Percentiles rank a stretch among this genome's conserved stretches.
phyloP scores from a whole-genome alignment of 1,284 basidiomycete genomes.

The Ustilago xerochloae region DNA sequence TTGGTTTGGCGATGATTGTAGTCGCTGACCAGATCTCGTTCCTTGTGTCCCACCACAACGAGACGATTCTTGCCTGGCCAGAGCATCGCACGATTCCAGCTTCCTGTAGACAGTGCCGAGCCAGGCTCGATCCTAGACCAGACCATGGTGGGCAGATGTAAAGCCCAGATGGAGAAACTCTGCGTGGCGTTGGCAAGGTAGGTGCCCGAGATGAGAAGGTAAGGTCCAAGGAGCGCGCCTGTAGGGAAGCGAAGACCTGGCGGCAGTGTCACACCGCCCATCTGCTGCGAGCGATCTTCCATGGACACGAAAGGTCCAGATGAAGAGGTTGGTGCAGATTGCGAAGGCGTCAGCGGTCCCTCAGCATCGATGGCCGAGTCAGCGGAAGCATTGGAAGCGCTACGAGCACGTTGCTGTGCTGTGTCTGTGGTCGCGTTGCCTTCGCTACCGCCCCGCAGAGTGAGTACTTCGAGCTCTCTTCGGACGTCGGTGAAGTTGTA shows the following conservation, averaged over 20 bases:
- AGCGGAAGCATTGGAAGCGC: slow-evolving; percentile 33
- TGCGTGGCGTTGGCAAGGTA: slow-evolving; percentile 65
- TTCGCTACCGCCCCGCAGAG: slow-evolving; percentile 14
- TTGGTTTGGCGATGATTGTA: slow-evolving; percentile 66
- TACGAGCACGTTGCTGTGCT: slow-evolving; percentile 18
- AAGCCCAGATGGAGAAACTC: slow-evolving; percentile 62
- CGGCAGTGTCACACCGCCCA: slow-evolving; percentile 59
- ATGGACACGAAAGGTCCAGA: slow-evolving; percentile 34
- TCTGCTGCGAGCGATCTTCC: slow-evolving; percentile 50
- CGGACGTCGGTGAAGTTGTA: slow-evolving; percentile 65
- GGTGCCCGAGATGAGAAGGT: slow-evolving; percentile 62
- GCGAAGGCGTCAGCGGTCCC: slow-evolving; percentile 28
- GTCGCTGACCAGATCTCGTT: slow-evolving; percentile 61
- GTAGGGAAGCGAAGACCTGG: slow-evolving; percentile 64
- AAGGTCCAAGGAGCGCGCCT: slow-evolving; percentile 54
- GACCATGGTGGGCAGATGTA: slow-evolving; percentile 59
- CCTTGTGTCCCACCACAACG: slow-evolving; percentile 59
- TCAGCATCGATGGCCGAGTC: slow-evolving; percentile 43
- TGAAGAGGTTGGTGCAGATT: slow-evolving; percentile 5
- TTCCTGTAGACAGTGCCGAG: slow-evolving; percentile 51
- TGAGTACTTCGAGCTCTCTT: slow-evolving; percentile 59
- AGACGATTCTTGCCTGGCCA: slow-evolving; percentile 58
- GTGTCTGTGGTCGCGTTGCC: neutral
- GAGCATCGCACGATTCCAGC: slow-evolving; percentile 61
- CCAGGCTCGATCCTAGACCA: slow-evolving; percentile 63